phyloP scores from a whole-genome alignment of 257 asterid species.

The Linderniella brevidens region DNA sequence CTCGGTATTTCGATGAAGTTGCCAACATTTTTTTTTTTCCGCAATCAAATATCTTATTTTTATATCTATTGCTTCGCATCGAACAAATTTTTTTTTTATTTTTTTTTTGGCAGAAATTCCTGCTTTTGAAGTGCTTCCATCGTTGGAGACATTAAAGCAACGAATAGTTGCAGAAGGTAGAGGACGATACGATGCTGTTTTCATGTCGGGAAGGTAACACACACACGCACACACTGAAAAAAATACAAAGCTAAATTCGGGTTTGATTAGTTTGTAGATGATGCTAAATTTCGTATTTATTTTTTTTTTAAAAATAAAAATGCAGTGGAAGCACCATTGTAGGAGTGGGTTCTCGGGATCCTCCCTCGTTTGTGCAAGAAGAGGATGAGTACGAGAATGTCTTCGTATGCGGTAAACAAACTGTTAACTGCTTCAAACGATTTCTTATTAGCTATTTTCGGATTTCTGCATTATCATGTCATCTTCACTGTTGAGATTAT shows the following conservation, averaged over 20 bases:
- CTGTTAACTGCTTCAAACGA: too few species aligned
- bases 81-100: background rate
- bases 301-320: too few species aligned
- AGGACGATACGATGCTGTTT: slow-evolving; percentile 79
- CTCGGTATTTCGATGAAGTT: slow-evolving; percentile 25
- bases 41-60: background rate
- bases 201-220: slow-evolving; percentile 87
- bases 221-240: slow-evolving; percentile 3
- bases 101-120: slow-evolving; percentile 43
- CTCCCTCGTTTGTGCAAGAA: slow-evolving; percentile 71
- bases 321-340: slow-evolving; percentile 93
- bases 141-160: slow-evolving; percentile 67
- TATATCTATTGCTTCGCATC: background rate
- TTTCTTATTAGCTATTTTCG: background rate
- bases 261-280: too few species aligned
- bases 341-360: slow-evolving; percentile 88
- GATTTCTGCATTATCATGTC: background rate
- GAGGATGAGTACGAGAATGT: slow-evolving; percentile 82
- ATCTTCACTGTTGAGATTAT: too few species aligned
- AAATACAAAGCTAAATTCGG: too few species aligned
- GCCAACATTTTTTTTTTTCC: background rate
- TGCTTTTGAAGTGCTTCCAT: slow-evolving; percentile 87
- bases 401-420: slow-evolving; percentile 74
- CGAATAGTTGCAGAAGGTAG: slow-evolving; percentile 72
- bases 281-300: too few species aligned